phyloP scores from a whole-genome alignment of 768 basidiomycete genomes.

The Naganishia vishniacii region DNA sequence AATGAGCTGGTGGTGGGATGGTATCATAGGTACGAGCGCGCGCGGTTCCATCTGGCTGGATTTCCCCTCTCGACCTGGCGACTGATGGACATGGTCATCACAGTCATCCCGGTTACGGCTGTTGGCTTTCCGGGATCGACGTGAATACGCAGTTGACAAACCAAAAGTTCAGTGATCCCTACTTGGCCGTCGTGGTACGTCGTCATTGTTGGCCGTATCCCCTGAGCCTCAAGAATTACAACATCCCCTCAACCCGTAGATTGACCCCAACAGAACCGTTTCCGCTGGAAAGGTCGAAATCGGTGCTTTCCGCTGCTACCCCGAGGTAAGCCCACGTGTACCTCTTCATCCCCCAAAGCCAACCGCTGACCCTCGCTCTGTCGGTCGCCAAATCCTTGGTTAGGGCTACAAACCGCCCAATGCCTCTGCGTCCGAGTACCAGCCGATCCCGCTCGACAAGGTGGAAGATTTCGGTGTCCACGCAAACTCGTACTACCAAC shows the following conservation, averaged over 20 bases:
- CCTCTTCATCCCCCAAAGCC: too few species aligned
- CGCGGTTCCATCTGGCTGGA: too few species aligned
- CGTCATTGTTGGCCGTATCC: not conserved
- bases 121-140: constrained; percentile 98
- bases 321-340: constrained; percentile 64
- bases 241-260: constrained; percentile 52
- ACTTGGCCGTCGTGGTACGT: constrained; percentile 89
- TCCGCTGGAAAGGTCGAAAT: constrained; percentile 99
- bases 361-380: too few species aligned
- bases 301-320: constrained; percentile 96
- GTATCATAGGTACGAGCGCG: constrained; percentile 44
- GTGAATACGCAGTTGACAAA: constrained; percentile 94
- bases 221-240: too few species aligned
- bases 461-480: constrained; percentile 99
- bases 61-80: not conserved
- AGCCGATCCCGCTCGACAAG: constrained; percentile 91
- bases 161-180: constrained; percentile 91
- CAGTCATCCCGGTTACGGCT: constrained; percentile 91
- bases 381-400: too few species aligned
- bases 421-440: constrained; percentile 69
- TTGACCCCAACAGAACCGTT: constrained; percentile 96
- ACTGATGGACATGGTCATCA: not conserved
- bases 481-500: constrained; percentile 87
- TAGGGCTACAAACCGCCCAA: constrained; percentile 78
- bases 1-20: constrained; percentile 44